phyloP scores from a whole-genome alignment of 495 filamentous ascomycete genomes.

The Immersiella caudata region DNA sequence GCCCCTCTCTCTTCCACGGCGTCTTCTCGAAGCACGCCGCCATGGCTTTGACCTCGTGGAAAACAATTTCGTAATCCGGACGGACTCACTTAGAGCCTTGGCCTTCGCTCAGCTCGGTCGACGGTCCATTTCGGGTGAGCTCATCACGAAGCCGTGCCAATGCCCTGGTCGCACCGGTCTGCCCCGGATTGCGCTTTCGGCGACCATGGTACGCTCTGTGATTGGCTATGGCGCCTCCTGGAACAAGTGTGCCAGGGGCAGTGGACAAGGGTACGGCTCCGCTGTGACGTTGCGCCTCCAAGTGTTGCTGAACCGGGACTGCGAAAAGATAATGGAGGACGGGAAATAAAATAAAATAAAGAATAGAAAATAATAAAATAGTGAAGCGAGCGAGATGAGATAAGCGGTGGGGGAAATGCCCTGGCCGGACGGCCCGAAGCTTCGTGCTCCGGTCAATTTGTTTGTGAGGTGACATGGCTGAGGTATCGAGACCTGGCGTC shows the following conservation, averaged over 20 bases:
- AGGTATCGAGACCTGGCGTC: not conserved
- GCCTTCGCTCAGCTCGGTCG: not conserved
- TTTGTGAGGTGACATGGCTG: not conserved
- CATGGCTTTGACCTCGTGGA: not conserved
- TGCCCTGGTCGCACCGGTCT: conserved; percentile 10
- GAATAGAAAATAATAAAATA: conserved; percentile 7
- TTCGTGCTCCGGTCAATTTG: conserved; percentile 1
- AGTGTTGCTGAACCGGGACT: not conserved
- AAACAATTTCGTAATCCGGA: not conserved
- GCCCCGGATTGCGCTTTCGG: conserved; percentile 16
- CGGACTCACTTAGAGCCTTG: not conserved
- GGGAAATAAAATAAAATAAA: conserved; percentile 17
- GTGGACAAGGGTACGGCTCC: conserved; percentile 2
- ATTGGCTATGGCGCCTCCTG: conserved; percentile 6
- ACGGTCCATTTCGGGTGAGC: not conserved
- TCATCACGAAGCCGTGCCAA: not conserved
- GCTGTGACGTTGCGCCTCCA: conserved; percentile 13
- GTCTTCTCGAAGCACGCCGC: conserved; percentile 8
- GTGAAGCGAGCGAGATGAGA: not conserved
- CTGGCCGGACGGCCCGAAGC: not conserved
- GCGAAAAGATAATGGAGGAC: not conserved
- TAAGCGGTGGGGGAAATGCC: not conserved
- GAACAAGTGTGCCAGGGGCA: conserved; percentile 7
- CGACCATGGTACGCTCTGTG: conserved; percentile 7
- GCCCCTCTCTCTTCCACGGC: not conserved